Conservation (phyloP, 495 filamentous ascomycete species). For the Letharia lupina region DNA sequence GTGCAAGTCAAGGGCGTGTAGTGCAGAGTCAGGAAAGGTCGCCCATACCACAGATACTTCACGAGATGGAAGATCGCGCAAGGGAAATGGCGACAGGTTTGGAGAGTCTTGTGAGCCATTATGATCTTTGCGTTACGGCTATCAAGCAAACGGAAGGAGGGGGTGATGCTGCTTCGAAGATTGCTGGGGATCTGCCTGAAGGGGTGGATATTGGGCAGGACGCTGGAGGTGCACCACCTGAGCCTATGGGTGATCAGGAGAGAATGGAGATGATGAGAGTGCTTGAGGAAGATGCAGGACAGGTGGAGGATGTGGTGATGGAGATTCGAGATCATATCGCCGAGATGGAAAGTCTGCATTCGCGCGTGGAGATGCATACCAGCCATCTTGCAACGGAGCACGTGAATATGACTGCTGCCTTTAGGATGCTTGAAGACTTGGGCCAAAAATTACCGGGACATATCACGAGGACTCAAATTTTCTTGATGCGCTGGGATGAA, state of each 20-base stretch:
- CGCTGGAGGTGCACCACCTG: constrained; percentile 49
- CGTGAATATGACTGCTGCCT: constrained; percentile 47
- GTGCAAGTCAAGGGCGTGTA: constrained; percentile 20
- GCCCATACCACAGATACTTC: constrained; percentile 59
- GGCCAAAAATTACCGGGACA: constrained; percentile 56
- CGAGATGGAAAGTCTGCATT: constrained; percentile 58
- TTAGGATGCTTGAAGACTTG: constrained; percentile 59
- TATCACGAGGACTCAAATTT: constrained; percentile 60
- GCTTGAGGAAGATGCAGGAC: constrained; percentile 69
- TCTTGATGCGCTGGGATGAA: constrained; percentile 64
- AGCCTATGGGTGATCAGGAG: constrained; percentile 66
- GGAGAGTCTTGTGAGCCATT: constrained; percentile 78
- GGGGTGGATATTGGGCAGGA: constrained; percentile 51
- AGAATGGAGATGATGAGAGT: constrained; percentile 76
- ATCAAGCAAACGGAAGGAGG: constrained; percentile 90
- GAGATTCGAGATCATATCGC: constrained; percentile 70
- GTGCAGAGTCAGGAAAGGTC: constrained; percentile 37
- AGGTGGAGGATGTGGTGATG: constrained; percentile 81
- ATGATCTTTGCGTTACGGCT: constrained; percentile 88
- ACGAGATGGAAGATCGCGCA: constrained; percentile 66
- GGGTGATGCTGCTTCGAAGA: constrained; percentile 57
- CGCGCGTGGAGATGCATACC: constrained; percentile 48
- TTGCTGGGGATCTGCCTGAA: constrained; percentile 51
- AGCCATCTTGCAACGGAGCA: constrained; percentile 42
- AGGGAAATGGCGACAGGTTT: constrained; percentile 76